A percentile compares a stretch with the other conserved stretches of the same genome.
Evolutionary conservation across 345 rosid genomes (phyloP).

Genomic region (rapeseed (Brassica napus)): Da-Ae NC_063447.1:17752001-17752500

Average conservation of each 20-base stretch:
- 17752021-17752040: constrained; percentile 49
- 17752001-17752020: constrained; percentile 46
- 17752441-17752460: constrained; percentile 41
- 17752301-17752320: constrained; percentile 22
- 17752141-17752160: constrained; percentile 55
- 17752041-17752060: constrained; percentile 39
- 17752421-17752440: constrained; percentile 47
- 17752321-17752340: constrained; percentile 39
- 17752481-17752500: constrained; percentile 47
- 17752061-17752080: constrained; percentile 44
- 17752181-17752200: constrained; percentile 54
- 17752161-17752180: constrained; percentile 52
- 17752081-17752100: constrained; percentile 47
- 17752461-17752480: constrained; percentile 32
- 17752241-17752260: constrained; percentile 70
- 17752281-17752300: constrained; percentile 19
- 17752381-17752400: constrained; percentile 46
- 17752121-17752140: constrained; percentile 65
- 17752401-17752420: constrained; percentile 42
- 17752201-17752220: constrained; percentile 71
- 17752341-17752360: constrained; percentile 40
- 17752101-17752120: constrained; percentile 79
- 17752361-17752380: constrained; percentile 43
- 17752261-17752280: constrained; percentile 64
- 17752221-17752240: constrained; percentile 76